Evolutionary conservation across 306 rosid genomes (phyloP).

Genomic region (Vigna trinervia): DNA sequence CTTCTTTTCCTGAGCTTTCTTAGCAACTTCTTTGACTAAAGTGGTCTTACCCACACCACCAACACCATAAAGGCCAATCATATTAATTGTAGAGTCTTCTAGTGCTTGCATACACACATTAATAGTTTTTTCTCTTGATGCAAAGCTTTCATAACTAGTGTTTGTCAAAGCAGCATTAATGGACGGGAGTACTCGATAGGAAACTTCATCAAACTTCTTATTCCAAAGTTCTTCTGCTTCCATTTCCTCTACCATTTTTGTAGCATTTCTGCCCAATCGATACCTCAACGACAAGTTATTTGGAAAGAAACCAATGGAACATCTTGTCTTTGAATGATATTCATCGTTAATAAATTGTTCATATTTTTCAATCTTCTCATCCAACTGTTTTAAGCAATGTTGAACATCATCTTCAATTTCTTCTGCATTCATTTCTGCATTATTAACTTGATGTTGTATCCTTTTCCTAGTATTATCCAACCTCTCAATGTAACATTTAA

Average conservation of each 20-base stretch:
- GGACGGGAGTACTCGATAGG: neutral
- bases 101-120: constrained; percentile 17
- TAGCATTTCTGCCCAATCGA: neutral
- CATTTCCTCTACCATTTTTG: constrained; percentile 1
- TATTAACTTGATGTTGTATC: neutral
- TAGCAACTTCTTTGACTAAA: constrained; percentile 31
- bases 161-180: neutral
- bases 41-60: constrained; percentile 41
- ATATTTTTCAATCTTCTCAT: neutral
- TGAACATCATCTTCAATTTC: constrained; percentile 11
- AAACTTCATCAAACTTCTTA: neutral
- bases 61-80: constrained; percentile 31
- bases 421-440: neutral
- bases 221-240: neutral
- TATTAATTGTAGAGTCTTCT: constrained; percentile 33
- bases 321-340: neutral
- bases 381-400: neutral
- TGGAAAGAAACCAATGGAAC: constrained; percentile 22
- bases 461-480: neutral
- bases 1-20: neutral
- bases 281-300: constrained; percentile 9
- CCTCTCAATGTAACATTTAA: neutral
- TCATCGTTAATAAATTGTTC: neutral
- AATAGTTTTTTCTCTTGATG: neutral
- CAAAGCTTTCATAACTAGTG: constrained; percentile 6